Base-by-base conservation (phyloP, 169 alveolate genomes). In the Toxoplasma gondii region DNA sequence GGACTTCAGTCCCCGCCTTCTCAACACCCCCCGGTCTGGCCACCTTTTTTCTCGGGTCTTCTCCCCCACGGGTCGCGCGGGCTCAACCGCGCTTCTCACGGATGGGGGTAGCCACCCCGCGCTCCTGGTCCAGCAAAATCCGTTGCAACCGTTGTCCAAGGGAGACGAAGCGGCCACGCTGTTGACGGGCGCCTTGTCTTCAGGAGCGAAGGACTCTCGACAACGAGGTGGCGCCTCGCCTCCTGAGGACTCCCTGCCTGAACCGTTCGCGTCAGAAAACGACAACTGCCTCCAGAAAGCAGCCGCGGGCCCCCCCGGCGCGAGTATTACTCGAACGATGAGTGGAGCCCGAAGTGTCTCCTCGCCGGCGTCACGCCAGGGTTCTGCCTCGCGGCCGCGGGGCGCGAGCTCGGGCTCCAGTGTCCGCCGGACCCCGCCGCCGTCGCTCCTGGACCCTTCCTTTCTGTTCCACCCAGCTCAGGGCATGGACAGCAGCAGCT, bases 1-100 rank as follows among this genome's bases (percentile, higher is more conserved):
- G 44, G 86, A 78, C n/a, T 78, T 78, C 45, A 78, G 86, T 78
- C 86, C 86, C 44, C 86, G 86, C 86, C 45, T 78, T 10, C 86
- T 78, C 44, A 78, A 78, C 86, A 78, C 86, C 10, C 86, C 86
- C 86, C 86, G 86, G n/a, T 78, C 86, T 31, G 86, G 86, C 86
- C 86, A 1, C 2, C 7, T 9, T 4, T 78, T 78, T 9, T 78
- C 86, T 41, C 86, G 86, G 10, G 29, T 34, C 29, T 70, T 16
- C 39, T 78, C 86, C 39, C 44, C 44, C 22, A 78, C 86, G n/a
- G 86, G 9, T 7, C 45, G 44, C 43, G 31, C n/a, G 44, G 86
- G 86, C 39, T 17, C n/a, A 10, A 45, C 86, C 45, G 12, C 86
- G 1, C 45, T 78, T 12, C 45, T 78, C 10, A 31, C 39, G 5